A percentile compares a stretch with the other conserved stretches of the same genome.
These are phyloP conservation scores for Aechmea fasciata DNA, from an alignment of 176 grass and related monocot genomes.

Conservation along the genomic window DNA sequence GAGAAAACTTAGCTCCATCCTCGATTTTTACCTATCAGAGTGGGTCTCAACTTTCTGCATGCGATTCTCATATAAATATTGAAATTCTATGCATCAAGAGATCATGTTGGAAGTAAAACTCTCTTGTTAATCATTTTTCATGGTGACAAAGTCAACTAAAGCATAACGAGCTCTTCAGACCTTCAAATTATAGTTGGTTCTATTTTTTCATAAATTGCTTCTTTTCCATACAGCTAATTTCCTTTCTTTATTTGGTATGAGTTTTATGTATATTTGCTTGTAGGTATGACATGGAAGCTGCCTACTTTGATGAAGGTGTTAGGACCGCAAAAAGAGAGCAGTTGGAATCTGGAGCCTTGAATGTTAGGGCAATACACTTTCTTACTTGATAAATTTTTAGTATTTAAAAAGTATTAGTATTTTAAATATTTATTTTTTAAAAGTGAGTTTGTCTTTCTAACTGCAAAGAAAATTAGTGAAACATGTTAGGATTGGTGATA, in stretches of 20 bases:
- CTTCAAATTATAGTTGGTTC: background rate
- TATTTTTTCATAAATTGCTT: background rate
- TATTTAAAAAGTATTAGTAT: background rate
- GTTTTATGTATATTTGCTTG: constrained; percentile 16
- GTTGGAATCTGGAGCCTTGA: constrained; percentile 55
- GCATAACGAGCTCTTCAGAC: no score
- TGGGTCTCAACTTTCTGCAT: constrained; percentile 23
- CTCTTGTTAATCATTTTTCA: background rate
- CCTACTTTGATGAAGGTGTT: constrained; percentile 89
- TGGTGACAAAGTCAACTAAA: no score
- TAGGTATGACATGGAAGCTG: constrained; percentile 79
- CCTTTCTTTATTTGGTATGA: background rate
- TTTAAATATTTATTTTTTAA: background rate
- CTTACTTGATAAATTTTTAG: constrained; percentile 12
- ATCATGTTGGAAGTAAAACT: background rate
- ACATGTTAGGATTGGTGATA: no score
- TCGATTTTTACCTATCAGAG: constrained; percentile 69
- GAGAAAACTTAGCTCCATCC: constrained; percentile 47
- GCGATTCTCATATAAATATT: background rate
- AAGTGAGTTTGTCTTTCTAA: no score
- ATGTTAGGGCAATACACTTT: constrained; percentile 36
- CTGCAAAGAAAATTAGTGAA: no score
- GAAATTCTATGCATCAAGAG: background rate
- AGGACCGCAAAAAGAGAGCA: constrained; percentile 59
- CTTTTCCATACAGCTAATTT: background rate